phyloP scores from a whole-genome alignment of 139 green algal genomes.

The Coccomyxa sp. region DNA sequence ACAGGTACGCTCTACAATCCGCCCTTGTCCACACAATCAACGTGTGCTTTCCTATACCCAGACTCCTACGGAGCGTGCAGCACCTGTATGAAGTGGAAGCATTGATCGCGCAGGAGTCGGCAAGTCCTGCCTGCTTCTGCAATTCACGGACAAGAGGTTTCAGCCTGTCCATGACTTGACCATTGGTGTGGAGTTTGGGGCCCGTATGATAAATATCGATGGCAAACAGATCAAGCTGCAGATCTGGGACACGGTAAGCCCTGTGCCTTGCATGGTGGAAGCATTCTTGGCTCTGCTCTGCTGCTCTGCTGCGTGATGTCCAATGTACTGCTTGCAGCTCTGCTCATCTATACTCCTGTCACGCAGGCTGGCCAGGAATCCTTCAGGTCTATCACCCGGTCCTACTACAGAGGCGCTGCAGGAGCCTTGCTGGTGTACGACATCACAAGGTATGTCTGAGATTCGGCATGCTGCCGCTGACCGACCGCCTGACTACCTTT shows the following conservation, averaged over 20 bases:
- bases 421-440: constrained; percentile 98
- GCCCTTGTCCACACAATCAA: not conserved
- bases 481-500: not conserved
- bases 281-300: not conserved
- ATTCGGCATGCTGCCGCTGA: not conserved
- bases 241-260: constrained; percentile 89
- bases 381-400: constrained; percentile 97
- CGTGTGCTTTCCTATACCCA: not conserved
- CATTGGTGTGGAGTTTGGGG: constrained; percentile 94
- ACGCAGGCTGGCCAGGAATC: constrained; percentile 93
- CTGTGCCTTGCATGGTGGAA: not conserved
- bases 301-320: not conserved
- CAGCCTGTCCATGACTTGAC: constrained; percentile 91
- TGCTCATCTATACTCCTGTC: constrained; percentile 4
- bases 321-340: not conserved
- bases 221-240: constrained; percentile 99
- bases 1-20: no score
- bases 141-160: constrained; percentile 99
- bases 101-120: constrained; percentile 81
- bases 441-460: constrained; percentile 89
- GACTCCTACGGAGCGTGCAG: no score
- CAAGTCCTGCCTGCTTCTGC: constrained; percentile 98
- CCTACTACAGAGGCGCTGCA: constrained; percentile 98
- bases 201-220: constrained; percentile 98
- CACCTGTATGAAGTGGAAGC: no score